Percentiles rank a stretch among this genome's conserved stretches.
These are phyloP conservation scores for Penicillium sp. DNA, from an alignment of 2,329 filamentous ascomycete species.

Conservation along the genomic window DNA sequence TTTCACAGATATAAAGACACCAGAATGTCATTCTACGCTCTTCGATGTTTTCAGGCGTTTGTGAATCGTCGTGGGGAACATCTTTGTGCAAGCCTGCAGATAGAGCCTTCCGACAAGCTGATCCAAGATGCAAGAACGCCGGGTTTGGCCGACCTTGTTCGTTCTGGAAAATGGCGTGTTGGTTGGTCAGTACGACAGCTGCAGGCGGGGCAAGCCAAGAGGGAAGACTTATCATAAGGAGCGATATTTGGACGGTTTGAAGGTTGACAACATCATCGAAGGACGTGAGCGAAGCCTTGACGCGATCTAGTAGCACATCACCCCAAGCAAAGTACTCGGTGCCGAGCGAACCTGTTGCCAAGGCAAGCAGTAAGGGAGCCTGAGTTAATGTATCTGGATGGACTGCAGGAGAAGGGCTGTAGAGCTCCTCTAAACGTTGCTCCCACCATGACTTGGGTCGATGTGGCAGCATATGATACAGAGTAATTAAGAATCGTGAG, in stretches of 20 bases:
- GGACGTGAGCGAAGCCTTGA: constrained; percentile 37
- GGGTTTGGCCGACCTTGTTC: constrained; percentile 48
- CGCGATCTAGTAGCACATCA: constrained; percentile 45
- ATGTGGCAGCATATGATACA: constrained; percentile 42
- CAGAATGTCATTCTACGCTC: constrained; percentile 42
- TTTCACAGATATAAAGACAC: constrained; percentile 47
- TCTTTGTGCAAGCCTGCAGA: constrained; percentile 48
- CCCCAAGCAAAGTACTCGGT: constrained; percentile 42
- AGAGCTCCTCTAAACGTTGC: constrained; percentile 36
- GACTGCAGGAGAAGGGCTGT: constrained; percentile 29
- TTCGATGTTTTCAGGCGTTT: constrained; percentile 35
- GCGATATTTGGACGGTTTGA: constrained; percentile 44
- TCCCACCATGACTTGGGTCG: constrained; percentile 37
- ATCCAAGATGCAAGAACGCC: constrained; percentile 42
- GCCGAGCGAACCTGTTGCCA: constrained; percentile 41
- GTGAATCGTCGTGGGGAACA: constrained; percentile 30
- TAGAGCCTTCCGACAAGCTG: constrained; percentile 44
- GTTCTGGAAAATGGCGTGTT: constrained; percentile 45
- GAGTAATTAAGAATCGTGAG: constrained; percentile 42
- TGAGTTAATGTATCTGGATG: constrained; percentile 37
- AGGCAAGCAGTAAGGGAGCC: constrained; percentile 39
- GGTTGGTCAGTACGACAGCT: constrained; percentile 10
- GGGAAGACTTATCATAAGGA: constrained; percentile 46
- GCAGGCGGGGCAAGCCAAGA: background rate
- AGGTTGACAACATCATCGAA: constrained; percentile 48